Evolutionary conservation across 2,329 filamentous ascomycete species (phyloP).

Genomic region (Fusarium illudens): DNA sequence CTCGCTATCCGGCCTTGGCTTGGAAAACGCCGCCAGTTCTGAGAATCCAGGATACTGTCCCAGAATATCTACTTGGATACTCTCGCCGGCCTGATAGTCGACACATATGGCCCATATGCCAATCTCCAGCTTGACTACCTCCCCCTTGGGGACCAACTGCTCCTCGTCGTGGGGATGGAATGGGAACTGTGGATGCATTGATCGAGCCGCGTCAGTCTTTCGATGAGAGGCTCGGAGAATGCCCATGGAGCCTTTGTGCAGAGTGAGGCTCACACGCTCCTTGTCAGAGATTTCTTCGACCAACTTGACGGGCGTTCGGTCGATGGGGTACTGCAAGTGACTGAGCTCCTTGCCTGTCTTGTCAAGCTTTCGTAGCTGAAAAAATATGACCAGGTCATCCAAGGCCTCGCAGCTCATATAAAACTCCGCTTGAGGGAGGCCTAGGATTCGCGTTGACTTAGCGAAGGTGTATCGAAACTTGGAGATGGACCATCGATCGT

Average conservation of each 20-base stretch:
- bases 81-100: background rate
- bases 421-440: slow-evolving; percentile 23
- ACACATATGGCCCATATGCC: background rate
- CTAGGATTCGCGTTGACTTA: slow-evolving; percentile 14
- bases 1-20: background rate
- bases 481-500: slow-evolving; percentile 27
- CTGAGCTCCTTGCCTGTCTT: background rate
- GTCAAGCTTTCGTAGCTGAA: background rate
- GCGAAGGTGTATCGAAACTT: slow-evolving; percentile 26
- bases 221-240: background rate
- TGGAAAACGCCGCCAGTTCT: background rate
- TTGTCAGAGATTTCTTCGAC: background rate
- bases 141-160: background rate
- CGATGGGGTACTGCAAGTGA: background rate
- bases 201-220: background rate
- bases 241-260: background rate
- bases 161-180: background rate
- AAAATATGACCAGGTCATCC: background rate
- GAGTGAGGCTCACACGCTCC: background rate
- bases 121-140: background rate
- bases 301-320: background rate
- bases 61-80: background rate
- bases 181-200: background rate
- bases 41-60: background rate
- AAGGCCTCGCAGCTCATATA: slow-evolving; percentile 31